Base-by-base conservation (phyloP, 2,329 filamentous ascomycete genomes). In the Diaporthe citrichinensis region DNA sequence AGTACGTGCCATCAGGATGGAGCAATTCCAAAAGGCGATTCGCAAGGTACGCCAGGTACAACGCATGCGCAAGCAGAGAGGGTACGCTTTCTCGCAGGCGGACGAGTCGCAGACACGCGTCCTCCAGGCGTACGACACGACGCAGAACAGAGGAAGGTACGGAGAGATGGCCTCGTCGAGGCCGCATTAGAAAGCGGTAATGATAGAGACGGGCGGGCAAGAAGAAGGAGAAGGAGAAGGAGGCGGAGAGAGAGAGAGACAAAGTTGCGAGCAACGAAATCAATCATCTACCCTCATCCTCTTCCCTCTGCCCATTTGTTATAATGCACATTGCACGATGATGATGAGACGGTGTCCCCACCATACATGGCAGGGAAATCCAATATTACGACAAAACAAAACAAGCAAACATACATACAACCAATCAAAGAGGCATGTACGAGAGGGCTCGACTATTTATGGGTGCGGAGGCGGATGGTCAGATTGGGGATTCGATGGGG, bases 21-120 rank as follows among this genome's bases (percentile, higher is more conserved):
- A 99, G 82, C 97, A 99, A 86, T 99, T 99, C 89, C 97, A 99
- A 86, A 99, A 99, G 86, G 97, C 97, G 31, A 98, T 99, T 82
- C 94, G 97, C 81, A 99, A 99, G 87, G 97, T 99, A 72, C 92
- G 97, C 71, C 97, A 99, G 85, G 97, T 98, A 55, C 97, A 98
- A 86, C 94, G 97, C 78, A 99, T 98, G 97, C 95, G 97, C 83
- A 99, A 99, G 87, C 97, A 99, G 87, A 94, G 97, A 82, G 97
- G 97, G 46, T 99, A 99, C 83, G 97, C 97, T 77, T 99, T 99
- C 86, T 98, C 95, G 80, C 96, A 98, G 85, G 97, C 96, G 75
- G 97, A 99, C 83, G 97, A 99, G 85, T 95, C 93, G 80, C 97
- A 98, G 86, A 98, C 96, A 79, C 91, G 96, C 80, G 94, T 99